Evolutionary conservation across 1,284 basidiomycete genomes (phyloP).

Genomic region (Tilletia caries): DNA sequence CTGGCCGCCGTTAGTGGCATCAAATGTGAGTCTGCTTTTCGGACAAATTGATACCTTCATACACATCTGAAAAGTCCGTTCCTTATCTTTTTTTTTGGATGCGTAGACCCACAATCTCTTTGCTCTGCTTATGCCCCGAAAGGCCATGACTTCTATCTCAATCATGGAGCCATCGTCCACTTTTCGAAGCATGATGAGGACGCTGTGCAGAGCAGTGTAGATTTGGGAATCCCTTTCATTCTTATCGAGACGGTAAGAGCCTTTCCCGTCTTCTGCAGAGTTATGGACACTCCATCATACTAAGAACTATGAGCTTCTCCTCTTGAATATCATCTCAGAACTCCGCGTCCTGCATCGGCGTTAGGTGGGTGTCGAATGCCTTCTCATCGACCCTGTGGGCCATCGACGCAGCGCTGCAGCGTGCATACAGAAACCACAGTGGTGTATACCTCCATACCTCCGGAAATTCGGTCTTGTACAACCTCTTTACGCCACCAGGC

Average conservation of each 20-base stretch:
- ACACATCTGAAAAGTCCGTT: not conserved
- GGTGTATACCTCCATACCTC: conserved; percentile 22
- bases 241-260: conserved; percentile 17
- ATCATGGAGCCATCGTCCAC: conserved; percentile 15
- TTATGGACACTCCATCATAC: not conserved
- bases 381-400: conserved; percentile 71
- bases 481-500: conserved; percentile 51
- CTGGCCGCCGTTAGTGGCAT: conserved; percentile 21
- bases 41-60: not conserved
- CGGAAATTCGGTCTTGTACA: conserved; percentile 54
- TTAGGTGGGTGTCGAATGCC: conserved; percentile 68
- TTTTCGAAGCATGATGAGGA: conserved; percentile 18
- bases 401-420: conserved; percentile 26
- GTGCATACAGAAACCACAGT: conserved; percentile 21
- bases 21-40: conserved; percentile 11
- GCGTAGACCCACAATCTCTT: conserved; percentile 13
- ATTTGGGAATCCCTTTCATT: conserved; percentile 12
- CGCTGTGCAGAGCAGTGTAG: conserved; percentile 16
- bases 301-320: not conserved
- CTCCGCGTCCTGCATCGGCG: conserved; percentile 75
- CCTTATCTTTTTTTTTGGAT: not conserved
- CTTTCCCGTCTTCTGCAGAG: no score
- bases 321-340: conserved; percentile 56
- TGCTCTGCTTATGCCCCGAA: conserved; percentile 8
- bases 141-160: conserved; percentile 18